A percentile compares a stretch with the other conserved stretches of the same genome.
Conservation (phyloP, 2,329 filamentous ascomycete genomes). For the Fusarium sarcochroum region DNA sequence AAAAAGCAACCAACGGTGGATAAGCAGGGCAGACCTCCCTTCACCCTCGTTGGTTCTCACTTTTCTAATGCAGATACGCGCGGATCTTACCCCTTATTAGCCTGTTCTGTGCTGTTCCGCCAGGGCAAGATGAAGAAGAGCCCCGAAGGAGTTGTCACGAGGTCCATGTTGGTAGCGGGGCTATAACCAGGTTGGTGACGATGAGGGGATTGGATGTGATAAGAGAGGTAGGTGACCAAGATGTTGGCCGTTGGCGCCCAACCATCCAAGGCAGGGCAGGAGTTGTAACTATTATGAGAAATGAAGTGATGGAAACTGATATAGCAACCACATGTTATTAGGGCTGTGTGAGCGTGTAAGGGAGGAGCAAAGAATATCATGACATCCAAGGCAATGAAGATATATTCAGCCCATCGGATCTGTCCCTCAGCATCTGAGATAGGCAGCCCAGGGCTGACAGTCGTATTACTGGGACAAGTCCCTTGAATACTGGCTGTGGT, state of each 20-base stretch:
- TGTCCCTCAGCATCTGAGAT: slow-evolving; percentile 38
- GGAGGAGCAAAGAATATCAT: slow-evolving; percentile 27
- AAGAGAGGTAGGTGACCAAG: slow-evolving; percentile 40
- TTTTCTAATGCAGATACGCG: slow-evolving; percentile 26
- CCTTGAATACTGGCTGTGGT: slow-evolving; percentile 25
- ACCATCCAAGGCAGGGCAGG: slow-evolving; percentile 26
- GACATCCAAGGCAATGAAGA: slow-evolving; percentile 22
- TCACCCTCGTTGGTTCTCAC: slow-evolving; percentile 25
- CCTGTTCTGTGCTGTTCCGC: slow-evolving; percentile 25
- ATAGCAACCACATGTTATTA: slow-evolving; percentile 35
- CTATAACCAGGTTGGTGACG: slow-evolving; percentile 36
- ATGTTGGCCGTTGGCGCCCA: slow-evolving; percentile 30
- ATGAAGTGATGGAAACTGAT: slow-evolving; percentile 25
- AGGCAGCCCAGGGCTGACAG: slow-evolving; percentile 23
- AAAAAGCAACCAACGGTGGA: slow-evolving; percentile 27
- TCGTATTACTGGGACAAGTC: slow-evolving; percentile 16
- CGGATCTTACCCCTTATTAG: slow-evolving; percentile 41
- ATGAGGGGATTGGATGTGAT: slow-evolving; percentile 35
- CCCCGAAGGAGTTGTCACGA: slow-evolving; percentile 44
- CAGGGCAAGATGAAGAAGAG: slow-evolving; percentile 37
- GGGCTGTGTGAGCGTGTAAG: slow-evolving; percentile 19
- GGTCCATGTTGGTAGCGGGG: slow-evolving; percentile 44
- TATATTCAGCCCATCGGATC: slow-evolving; percentile 38
- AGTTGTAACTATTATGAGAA: slow-evolving; percentile 2
- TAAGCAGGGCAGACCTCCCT: slow-evolving; percentile 30